Base-by-base conservation (phyloP, 108 stramenopile genomes). In the Nitzschia sp. region DNA sequence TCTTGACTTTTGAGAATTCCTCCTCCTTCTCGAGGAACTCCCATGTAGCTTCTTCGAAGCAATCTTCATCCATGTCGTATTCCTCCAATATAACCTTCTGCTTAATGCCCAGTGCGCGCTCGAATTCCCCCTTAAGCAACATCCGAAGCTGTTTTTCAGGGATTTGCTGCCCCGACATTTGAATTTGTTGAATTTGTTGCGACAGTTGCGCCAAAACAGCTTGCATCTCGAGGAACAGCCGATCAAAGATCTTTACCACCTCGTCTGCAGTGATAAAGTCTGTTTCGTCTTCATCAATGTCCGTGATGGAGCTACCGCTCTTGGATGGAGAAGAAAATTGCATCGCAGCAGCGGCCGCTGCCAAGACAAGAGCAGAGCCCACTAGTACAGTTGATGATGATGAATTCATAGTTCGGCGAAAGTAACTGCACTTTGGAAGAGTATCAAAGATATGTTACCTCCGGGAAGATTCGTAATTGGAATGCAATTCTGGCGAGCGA, bases 31-130 rank as follows among this genome's bases (percentile, higher is more conserved):
- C 78, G 53, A 92, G 59, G 42, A 91, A 90, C 61, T 95, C 94
- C 91, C 91, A 92, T 32, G 89, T 91, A 1, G 94, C 94, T 82
- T 95, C 94, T 72, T 92, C 85, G 57, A 92, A 64, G 62, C 94
- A 95, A 77, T 95, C 94, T 24, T 84, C 84, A 66, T 95, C 94
- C 51, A 95, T 85, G 65, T 89, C 88, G 70, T 82, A 81, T 28
- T 92, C 88, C 36, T 92, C 91, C 36, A 84, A 82, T 17, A 92
- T 77, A 29, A 74, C 49, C 23, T 60, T 83, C 64, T 92, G 89
- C 32, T 81, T 77, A 49, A 69, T 72, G 9, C 51, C 46, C 35
- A 95, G 64, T 24, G 89, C 91, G 46, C 94, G 84, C 19, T 91
- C 88, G 55, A 92, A 90, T 74, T 95, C 94, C 13, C 62, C 70